phyloP scores from a whole-genome alignment of 129 eudicot genomes.

The Artemisia tridentata region DNA sequence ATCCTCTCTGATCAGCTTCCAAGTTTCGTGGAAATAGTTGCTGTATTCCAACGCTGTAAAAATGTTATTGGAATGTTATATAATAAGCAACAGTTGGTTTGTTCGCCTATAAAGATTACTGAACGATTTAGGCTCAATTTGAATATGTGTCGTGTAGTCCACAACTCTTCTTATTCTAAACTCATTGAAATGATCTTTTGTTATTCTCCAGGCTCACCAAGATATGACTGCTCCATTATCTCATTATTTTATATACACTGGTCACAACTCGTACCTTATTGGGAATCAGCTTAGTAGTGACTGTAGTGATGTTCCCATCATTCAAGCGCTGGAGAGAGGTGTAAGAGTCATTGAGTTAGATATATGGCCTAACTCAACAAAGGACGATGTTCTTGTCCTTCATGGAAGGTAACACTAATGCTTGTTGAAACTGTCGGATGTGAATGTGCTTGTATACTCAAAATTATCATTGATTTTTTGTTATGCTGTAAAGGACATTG shows the following conservation, averaged over 20 bases:
- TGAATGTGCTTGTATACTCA: conserved; percentile 3
- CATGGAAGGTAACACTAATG: conserved; percentile 66
- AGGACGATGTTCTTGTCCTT: conserved; percentile 69
- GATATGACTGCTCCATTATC: conserved; percentile 89
- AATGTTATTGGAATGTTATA: neutral
- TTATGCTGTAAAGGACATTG: conserved; percentile 56
- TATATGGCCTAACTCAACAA: conserved; percentile 87
- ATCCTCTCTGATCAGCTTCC: conserved; percentile 9
- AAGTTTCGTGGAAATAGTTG: conserved; percentile 2
- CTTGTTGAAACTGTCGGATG: neutral
- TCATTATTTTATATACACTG: conserved; percentile 86
- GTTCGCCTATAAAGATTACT: neutral
- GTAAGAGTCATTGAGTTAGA: conserved; percentile 94
- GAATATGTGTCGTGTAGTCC: neutral
- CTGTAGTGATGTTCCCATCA: conserved; percentile 89
- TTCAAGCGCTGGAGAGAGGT: conserved; percentile 65
- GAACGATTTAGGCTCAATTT: neutral
- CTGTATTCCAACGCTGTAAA: neutral
- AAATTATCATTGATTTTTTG: neutral
- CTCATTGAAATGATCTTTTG: conserved; percentile 1
- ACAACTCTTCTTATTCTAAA: neutral
- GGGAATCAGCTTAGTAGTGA: conserved; percentile 93
- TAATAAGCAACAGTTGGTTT: conserved; percentile 13
- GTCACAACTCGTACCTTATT: conserved; percentile 90
- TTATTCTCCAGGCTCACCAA: conserved; percentile 57